phyloP scores from a whole-genome alignment of 331 rosid species.

The Quercus lobata region DNA sequence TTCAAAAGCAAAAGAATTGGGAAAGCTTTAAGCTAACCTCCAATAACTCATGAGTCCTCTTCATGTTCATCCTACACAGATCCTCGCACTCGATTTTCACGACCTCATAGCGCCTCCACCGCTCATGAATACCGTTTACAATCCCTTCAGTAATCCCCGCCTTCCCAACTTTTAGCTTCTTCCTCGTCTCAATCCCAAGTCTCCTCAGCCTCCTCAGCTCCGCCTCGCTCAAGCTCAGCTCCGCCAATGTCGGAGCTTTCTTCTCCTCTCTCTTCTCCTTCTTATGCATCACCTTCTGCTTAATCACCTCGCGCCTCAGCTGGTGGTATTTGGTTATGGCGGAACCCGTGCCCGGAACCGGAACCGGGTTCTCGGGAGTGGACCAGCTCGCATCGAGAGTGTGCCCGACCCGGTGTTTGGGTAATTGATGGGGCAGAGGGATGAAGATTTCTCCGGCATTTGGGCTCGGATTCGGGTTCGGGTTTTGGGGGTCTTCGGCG shows the following conservation, averaged over 20 bases:
- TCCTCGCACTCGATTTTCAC: conserved; percentile 80
- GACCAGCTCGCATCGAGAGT: conserved; percentile 86
- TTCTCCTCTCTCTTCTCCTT: conserved; percentile 20
- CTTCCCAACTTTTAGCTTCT: conserved; percentile 77
- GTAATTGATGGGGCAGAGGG: conserved; percentile 57
- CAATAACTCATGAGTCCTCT: conserved; percentile 85
- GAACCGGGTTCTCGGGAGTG: conserved; percentile 75
- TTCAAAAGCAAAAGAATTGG: neutral
- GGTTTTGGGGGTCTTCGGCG: conserved; percentile 32
- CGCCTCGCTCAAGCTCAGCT: conserved; percentile 53
- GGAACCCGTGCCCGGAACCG: conserved; percentile 58
- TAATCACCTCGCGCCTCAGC: conserved; percentile 33
- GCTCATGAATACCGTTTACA: conserved; percentile 84
- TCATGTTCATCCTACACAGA: conserved; percentile 75
- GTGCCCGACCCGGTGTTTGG: conserved; percentile 68
- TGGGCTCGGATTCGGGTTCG: neutral
- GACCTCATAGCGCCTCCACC: conserved; percentile 72
- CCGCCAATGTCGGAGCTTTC: conserved; percentile 74
- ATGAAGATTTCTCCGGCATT: conserved; percentile 71
- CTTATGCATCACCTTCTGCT: conserved; percentile 28
- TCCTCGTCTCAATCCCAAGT: conserved; percentile 47
- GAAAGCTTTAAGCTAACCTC: conserved; percentile 49
- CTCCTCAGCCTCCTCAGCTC: conserved; percentile 63
- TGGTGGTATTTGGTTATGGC: conserved; percentile 46
- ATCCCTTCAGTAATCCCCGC: conserved; percentile 96